A percentile compares a stretch with the other conserved stretches of the same genome.
Evolutionary conservation across 2,329 filamentous ascomycete species (phyloP).

Genomic region (Teratosphaeria nubilosa): DNA sequence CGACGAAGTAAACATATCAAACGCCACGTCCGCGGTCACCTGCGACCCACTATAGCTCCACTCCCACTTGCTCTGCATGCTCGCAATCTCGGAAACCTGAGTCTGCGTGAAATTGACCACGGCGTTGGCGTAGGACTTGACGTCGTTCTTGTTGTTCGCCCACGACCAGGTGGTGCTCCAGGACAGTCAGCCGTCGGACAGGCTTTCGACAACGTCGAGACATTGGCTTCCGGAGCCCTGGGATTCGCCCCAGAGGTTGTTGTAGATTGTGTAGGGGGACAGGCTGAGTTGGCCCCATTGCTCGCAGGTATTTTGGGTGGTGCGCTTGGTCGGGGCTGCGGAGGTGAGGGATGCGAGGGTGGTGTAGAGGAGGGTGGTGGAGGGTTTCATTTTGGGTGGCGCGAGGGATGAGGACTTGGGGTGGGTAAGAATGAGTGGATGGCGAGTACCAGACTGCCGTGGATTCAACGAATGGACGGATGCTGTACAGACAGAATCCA

Average conservation of each 20-base stretch:
- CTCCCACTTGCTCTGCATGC: conserved; percentile 36
- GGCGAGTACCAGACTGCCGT: neutral
- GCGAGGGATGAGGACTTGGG: neutral
- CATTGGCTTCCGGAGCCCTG: conserved; percentile 37
- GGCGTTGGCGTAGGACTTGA: conserved; percentile 37
- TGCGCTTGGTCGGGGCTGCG: neutral
- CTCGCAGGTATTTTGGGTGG: neutral
- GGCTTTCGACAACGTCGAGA: conserved; percentile 32
- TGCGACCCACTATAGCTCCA: conserved; percentile 41
- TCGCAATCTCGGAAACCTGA: conserved; percentile 28
- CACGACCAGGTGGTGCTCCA: conserved; percentile 35
- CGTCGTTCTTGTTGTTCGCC: conserved; percentile 20
- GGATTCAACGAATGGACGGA: neutral
- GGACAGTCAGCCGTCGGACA: conserved; percentile 27
- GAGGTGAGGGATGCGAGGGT: neutral
- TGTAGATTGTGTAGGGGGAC: conserved; percentile 25
- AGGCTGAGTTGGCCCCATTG: neutral
- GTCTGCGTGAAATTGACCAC: conserved; percentile 24
- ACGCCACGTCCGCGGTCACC: conserved; percentile 51
- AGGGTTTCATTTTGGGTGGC: neutral
- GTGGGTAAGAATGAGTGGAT: neutral
- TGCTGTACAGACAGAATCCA: neutral
- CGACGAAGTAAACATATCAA: conserved; percentile 50
- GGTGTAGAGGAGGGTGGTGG: neutral
- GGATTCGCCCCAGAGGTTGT: conserved; percentile 36